These are phyloP conservation scores for Chaetothyriales sp. DNA, from an alignment of 2,329 filamentous ascomycete species.

Conservation along the genomic window DNA sequence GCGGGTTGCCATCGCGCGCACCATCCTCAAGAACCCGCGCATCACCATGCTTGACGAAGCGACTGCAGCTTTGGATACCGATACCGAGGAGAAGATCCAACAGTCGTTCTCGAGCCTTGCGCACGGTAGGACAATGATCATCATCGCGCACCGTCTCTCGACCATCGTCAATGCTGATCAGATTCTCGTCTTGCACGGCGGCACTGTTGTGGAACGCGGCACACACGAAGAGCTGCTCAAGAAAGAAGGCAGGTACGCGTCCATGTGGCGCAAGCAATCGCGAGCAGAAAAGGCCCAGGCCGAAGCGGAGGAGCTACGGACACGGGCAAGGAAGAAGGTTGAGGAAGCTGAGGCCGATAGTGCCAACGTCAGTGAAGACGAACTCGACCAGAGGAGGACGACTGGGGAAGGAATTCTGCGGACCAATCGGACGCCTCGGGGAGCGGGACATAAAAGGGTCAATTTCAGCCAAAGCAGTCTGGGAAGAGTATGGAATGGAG, in stretches of 20 bases:
- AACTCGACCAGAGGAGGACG: slow-evolving; percentile 14
- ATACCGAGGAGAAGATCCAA: slow-evolving; percentile 88
- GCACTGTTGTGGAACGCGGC: slow-evolving; percentile 61
- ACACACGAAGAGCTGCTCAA: slow-evolving; percentile 63
- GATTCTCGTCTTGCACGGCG: slow-evolving; percentile 63
- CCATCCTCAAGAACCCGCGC: slow-evolving; percentile 77
- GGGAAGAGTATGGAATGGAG: slow-evolving; percentile 4
- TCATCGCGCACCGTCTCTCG: slow-evolving; percentile 82
- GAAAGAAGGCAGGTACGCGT: slow-evolving; percentile 54
- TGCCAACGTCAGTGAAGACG: slow-evolving; percentile 35
- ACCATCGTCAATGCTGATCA: slow-evolving; percentile 77
- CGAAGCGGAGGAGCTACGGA: slow-evolving; percentile 36
- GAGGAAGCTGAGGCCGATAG: slow-evolving; percentile 29
- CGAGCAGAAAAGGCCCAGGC: slow-evolving; percentile 56
- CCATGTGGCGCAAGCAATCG: slow-evolving; percentile 84
- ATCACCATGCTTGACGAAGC: slow-evolving; percentile 91
- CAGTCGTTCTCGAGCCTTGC: slow-evolving; percentile 68
- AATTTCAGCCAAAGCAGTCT: slow-evolving; percentile 16
- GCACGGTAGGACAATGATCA: slow-evolving; percentile 75
- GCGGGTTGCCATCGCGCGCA: slow-evolving; percentile 80
- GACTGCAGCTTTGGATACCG: slow-evolving; percentile 77
- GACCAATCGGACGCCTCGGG: slow-evolving; percentile 2
- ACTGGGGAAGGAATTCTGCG: background rate
- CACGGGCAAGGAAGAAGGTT: slow-evolving; percentile 28
- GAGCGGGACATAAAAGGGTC: slow-evolving; percentile 14